Evolutionary conservation across 768 basidiomycete species (phyloP).

Genomic region (Tricholoma matsutake): DNA sequence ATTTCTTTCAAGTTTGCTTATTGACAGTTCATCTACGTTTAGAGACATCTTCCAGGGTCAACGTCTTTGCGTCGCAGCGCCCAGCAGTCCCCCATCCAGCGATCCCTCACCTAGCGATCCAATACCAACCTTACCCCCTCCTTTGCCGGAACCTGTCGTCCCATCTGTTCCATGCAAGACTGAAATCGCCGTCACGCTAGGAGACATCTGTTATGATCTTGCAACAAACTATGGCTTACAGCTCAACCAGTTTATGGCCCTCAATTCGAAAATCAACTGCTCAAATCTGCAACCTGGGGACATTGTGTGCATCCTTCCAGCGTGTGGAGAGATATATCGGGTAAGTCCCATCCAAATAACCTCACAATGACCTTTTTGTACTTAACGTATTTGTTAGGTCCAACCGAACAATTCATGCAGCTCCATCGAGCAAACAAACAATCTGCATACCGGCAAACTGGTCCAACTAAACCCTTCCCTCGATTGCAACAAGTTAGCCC

Average conservation of each 20-base stretch:
- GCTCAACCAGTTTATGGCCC: not conserved
- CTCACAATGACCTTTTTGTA: not conserved
- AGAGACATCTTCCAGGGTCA: slow-evolving; percentile 4
- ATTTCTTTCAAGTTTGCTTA: not conserved
- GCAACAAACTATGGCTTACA: not conserved
- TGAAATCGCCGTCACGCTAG: not conserved
- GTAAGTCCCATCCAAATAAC: not conserved
- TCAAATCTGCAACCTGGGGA: not conserved
- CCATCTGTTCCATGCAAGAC: not conserved
- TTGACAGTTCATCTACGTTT: not conserved
- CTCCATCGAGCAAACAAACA: not conserved
- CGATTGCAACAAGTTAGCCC: not conserved
- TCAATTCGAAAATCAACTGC: not conserved
- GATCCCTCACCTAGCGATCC: not conserved
- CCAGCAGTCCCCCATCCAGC: not conserved
- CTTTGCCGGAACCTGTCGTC: not conserved
- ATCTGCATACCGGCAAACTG: not conserved
- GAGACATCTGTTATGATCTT: not conserved
- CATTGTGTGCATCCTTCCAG: not conserved
- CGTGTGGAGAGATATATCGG: not conserved
- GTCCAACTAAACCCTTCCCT: not conserved
- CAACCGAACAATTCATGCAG: not conserved
- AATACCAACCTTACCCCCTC: not conserved
- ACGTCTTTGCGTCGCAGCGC: slow-evolving; percentile 2
- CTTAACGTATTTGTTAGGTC: not conserved